Evolutionary conservation across 371 early-diverging fungal genomes (phyloP).

Genomic region (Mucor sp.): DNA sequence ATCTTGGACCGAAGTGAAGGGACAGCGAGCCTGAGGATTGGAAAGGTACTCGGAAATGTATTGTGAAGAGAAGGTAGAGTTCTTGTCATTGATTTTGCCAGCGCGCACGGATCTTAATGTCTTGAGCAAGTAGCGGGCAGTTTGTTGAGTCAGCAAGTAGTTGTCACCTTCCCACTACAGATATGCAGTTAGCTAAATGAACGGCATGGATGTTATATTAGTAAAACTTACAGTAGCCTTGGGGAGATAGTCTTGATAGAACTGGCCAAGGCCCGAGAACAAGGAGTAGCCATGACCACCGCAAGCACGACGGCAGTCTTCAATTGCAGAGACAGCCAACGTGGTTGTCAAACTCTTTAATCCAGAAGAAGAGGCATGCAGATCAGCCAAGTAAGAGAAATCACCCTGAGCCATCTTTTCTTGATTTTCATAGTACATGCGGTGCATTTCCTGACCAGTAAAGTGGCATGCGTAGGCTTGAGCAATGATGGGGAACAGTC

Average conservation of each 20-base stretch:
- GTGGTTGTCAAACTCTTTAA: conserved; percentile 83
- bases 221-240: conserved; percentile 67
- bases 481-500: conserved; percentile 80
- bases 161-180: conserved; percentile 84
- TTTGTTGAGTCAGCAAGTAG: conserved; percentile 81
- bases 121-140: conserved; percentile 69
- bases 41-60: conserved; percentile 48
- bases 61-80: conserved; percentile 43
- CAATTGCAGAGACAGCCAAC: conserved; percentile 72
- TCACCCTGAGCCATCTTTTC: conserved; percentile 70
- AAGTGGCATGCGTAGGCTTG: conserved; percentile 79
- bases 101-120: conserved; percentile 47
- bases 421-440: conserved; percentile 68
- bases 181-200: background rate
- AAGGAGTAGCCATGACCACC: conserved; percentile 90
- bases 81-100: conserved; percentile 33
- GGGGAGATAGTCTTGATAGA: conserved; percentile 74
- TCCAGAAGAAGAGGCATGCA: conserved; percentile 86
- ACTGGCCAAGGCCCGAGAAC: conserved; percentile 77
- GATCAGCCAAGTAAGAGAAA: conserved; percentile 71
- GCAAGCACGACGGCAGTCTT: conserved; percentile 79
- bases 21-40: conserved; percentile 47
- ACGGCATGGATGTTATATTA: background rate
- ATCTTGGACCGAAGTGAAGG: conserved; percentile 31
- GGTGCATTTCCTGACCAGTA: conserved; percentile 73